Base-by-base conservation (phyloP, 176 grass and related monocot genomes). In the Pharus latifolius region DNA sequence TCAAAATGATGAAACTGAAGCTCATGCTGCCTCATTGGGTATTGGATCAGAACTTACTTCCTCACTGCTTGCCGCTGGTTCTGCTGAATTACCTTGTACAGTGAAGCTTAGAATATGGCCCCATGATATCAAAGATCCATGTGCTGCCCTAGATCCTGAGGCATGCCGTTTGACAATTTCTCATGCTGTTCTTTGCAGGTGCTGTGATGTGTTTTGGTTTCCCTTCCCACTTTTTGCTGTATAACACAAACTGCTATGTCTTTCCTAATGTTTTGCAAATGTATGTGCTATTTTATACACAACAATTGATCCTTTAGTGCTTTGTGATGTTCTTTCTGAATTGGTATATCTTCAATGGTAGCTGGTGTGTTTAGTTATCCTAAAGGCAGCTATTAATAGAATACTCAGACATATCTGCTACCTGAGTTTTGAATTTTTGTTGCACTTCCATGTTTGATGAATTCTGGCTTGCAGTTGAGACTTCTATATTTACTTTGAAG, bases 181-280 rank as follows among this genome's bases (percentile, higher is more conserved):
- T 62, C 87, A 99, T 77, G 96, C 90, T n/a, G 96, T 99, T 65
- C 96, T 99, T 83, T 91, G 96, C 96, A 99, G 96, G 96, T 99
- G 65, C 38, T 69, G 26, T 57, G 33, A 3, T 60, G 33, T 65
- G 8, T 49, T 72, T 50, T 75, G 27, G 17, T 75, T 69, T 79
- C 31, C 46, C 60, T 74, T 83, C 37, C 49, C 4, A 23, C 37
- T 60, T 78, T 58, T 33, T 50, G 29, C 20, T 49, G 26, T 56
- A 54, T 60, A 49, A 27, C 22, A 35, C 18, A 22, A 47, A 51
- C n/a, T 80, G 23, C 74, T 69, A 45, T 22, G 51, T 79, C 37
- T 20, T 44, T 49, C 42, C 34, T 35, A 52, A 50, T 22, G 69
- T 63, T 76, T 64, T 24, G 4, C 55, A 20, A 44, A 10, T 64